These are phyloP conservation scores for Holtermanniella nyarrowii DNA, from an alignment of 768 basidiomycete genomes.

Conservation along the genomic window DNA sequence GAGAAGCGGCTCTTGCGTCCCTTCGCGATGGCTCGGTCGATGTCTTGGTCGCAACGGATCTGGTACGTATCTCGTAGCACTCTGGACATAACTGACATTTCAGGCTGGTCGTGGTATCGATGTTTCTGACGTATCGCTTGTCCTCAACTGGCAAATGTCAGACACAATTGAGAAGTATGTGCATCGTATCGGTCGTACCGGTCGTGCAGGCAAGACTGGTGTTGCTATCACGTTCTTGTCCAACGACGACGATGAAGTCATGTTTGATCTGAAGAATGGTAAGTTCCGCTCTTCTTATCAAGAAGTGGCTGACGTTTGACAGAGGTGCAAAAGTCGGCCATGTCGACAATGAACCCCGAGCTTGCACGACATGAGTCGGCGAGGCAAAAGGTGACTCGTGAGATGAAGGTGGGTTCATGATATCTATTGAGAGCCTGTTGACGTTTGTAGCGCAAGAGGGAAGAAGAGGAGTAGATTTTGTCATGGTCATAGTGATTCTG, in stretches of 20 bases:
- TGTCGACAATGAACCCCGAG: constrained; percentile 77
- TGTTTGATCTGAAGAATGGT: constrained; percentile 97
- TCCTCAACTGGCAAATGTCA: constrained; percentile 97
- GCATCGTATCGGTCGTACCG: constrained; percentile 96
- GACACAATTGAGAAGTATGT: constrained; percentile 83
- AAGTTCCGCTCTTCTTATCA: constrained; percentile 21
- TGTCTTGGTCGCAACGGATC: constrained; percentile 89
- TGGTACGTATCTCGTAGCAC: constrained; percentile 40
- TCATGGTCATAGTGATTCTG: too few relatives aligned
- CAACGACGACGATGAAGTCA: constrained; percentile 85
- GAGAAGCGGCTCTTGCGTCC: constrained; percentile 80
- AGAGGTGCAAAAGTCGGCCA: constrained; percentile 91
- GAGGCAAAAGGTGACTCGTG: constrained; percentile 77
- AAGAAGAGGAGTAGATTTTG: constrained; percentile 60
- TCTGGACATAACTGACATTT: too few relatives aligned
- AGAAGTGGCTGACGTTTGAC: constrained; percentile 7
- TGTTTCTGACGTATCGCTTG: constrained; percentile 88
- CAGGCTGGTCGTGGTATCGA: constrained; percentile 94
- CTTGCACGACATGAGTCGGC: constrained; percentile 85
- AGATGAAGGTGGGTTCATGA: constrained; percentile 58
- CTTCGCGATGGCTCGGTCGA: constrained; percentile 76
- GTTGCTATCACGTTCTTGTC: constrained; percentile 89
- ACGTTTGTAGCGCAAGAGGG: constrained; percentile 53
- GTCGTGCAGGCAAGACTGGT: constrained; percentile 92
- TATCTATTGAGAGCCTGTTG: not conserved